phyloP scores from a whole-genome alignment of 495 filamentous ascomycete species.

The Evansstolkia leycettana region DNA sequence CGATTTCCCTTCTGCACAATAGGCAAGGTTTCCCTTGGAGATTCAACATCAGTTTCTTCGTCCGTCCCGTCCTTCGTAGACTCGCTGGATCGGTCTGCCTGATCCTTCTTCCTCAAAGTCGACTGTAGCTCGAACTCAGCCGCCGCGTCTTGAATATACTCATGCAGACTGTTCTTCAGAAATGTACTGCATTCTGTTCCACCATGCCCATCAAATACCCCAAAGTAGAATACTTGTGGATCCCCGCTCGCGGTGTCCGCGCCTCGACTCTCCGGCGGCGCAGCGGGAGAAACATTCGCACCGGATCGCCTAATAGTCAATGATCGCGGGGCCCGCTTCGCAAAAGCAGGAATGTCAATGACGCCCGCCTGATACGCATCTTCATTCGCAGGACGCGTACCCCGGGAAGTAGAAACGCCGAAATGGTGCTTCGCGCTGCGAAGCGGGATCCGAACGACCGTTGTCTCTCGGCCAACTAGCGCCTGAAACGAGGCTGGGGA shows the following conservation, averaged over 20 bases:
- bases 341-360: conserved; percentile 83
- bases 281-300: conserved; percentile 4
- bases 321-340: conserved; percentile 63
- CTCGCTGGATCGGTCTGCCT: conserved; percentile 6
- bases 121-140: conserved; percentile 61
- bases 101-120: conserved; percentile 35
- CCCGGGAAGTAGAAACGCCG: conserved; percentile 65
- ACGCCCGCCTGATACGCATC: conserved; percentile 92
- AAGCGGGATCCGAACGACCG: conserved; percentile 95
- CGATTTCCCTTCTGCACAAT: conserved; percentile 29
- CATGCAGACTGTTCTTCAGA: conserved; percentile 70
- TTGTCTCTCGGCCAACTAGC: conserved; percentile 62
- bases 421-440: conserved; percentile 94
- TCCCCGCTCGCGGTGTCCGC: conserved; percentile 72
- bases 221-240: conserved; percentile 95
- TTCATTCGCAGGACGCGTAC: conserved; percentile 78
- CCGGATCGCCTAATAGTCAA: conserved; percentile 34
- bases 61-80: background rate
- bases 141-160: conserved; percentile 74
- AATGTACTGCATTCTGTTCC: conserved; percentile 83
- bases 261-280: conserved; percentile 31
- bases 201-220: conserved; percentile 92
- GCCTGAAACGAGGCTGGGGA: conserved; percentile 45
- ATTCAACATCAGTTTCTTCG: conserved; percentile 2
- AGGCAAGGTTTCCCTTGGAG: conserved; percentile 14